Conservation (phyloP, 108 stramenopile species). For the Nitzschia inconspicua region DNA sequence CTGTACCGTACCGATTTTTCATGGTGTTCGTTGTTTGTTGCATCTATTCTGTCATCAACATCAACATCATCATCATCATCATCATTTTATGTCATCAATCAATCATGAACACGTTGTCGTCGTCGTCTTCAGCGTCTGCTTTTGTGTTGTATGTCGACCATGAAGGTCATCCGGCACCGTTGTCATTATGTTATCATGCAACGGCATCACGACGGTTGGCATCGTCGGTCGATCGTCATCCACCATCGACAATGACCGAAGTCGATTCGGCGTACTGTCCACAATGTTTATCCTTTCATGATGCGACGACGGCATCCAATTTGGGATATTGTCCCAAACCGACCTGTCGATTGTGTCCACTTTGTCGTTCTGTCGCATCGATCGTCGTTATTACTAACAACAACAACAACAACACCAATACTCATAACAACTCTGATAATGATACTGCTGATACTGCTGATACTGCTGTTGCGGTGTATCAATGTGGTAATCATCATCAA, state of each 20-base stretch:
- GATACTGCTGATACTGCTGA: too few relatives aligned
- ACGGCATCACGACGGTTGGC: slow-evolving; percentile 80
- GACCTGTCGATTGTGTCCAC: slow-evolving; percentile 56
- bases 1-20: too few relatives aligned
- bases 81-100: too few relatives aligned
- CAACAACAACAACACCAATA: too few relatives aligned
- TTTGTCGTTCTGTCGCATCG: slow-evolving; percentile 49
- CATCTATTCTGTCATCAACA: too few relatives aligned
- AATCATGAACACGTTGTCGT: too few relatives aligned
- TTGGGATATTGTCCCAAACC: slow-evolving; percentile 31
- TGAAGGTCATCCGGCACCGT: slow-evolving; percentile 67
- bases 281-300: slow-evolving; percentile 70
- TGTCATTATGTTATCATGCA: slow-evolving; percentile 68
- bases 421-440: too few relatives aligned
- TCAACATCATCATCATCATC: too few relatives aligned
- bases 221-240: slow-evolving; percentile 60
- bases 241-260: slow-evolving; percentile 42
- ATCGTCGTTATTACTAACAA: too few relatives aligned
- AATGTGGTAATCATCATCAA: too few relatives aligned
- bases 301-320: slow-evolving; percentile 46
- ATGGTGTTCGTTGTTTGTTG: too few relatives aligned
- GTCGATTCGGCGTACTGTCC: slow-evolving; percentile 67
- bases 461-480: slow-evolving; percentile 25
- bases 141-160: slow-evolving; percentile 79
- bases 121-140: too few relatives aligned